Evolutionary conservation across 441 rosid genomes (phyloP).

Genomic region (Adansonia madagascariensis): DNA sequence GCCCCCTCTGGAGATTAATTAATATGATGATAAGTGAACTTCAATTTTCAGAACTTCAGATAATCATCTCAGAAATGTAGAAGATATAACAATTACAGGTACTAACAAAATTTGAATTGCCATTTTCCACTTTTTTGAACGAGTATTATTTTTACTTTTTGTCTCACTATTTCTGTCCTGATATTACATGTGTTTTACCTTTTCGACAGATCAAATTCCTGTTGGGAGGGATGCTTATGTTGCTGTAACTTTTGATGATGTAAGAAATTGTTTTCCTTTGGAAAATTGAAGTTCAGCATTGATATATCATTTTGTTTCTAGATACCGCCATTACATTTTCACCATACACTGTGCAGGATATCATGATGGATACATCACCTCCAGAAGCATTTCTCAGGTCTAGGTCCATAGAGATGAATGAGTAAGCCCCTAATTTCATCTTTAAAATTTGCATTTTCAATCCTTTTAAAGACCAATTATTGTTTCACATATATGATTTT

Average conservation of each 20-base stretch:
- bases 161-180: not conserved
- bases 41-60: conserved; percentile 47
- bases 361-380: conserved; percentile 30
- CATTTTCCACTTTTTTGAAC: not conserved
- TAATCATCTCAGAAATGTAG: conserved; percentile 50
- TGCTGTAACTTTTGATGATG: conserved; percentile 73
- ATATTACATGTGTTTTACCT: not conserved
- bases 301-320: not conserved
- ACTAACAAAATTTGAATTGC: not conserved
- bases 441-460: conserved; percentile 10
- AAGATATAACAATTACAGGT: conserved; percentile 80
- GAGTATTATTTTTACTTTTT: not conserved
- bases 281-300: not conserved
- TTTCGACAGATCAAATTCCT: conserved; percentile 66
- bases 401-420: conserved; percentile 41
- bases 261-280: conserved; percentile 22
- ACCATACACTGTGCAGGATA: conserved; percentile 47
- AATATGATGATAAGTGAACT: not conserved
- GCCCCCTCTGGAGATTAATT: not conserved
- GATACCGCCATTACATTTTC: conserved; percentile 12
- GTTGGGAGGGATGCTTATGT: conserved; percentile 59
- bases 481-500: conserved; percentile 21
- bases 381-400: conserved; percentile 36
- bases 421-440: conserved; percentile 45
- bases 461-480: not conserved